Percentiles rank a stretch among this genome's conserved stretches.
phyloP scores from a whole-genome alignment of 306 rosid species.

The Luffa aegyptiaca region DNA sequence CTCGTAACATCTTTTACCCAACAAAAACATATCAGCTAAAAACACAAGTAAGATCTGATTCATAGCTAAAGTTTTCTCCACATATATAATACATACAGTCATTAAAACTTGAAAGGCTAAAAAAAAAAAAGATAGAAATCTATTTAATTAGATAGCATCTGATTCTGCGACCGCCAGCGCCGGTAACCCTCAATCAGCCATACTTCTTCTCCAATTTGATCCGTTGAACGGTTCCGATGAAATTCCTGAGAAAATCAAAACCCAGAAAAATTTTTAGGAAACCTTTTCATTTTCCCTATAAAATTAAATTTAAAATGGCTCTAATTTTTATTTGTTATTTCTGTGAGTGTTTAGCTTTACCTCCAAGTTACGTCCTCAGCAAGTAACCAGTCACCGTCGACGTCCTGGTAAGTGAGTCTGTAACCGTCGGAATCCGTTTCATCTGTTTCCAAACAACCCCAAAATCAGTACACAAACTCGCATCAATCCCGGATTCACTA shows the following conservation, averaged over 20 bases:
- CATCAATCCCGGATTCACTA: background rate
- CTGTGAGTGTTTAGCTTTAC: slow-evolving; percentile 12
- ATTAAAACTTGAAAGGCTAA: background rate
- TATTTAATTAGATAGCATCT: background rate
- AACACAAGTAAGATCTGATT: background rate
- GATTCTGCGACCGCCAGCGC: background rate
- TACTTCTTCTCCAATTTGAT: slow-evolving; percentile 43
- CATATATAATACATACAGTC: background rate
- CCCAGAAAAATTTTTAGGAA: background rate
- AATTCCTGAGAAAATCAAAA: slow-evolving; percentile 30
- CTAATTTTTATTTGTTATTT: background rate
- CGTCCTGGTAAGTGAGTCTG: slow-evolving; percentile 54
- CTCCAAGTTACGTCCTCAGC: slow-evolving; percentile 79
- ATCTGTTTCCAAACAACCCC: slow-evolving; percentile 17
- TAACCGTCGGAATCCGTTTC: slow-evolving; percentile 28
- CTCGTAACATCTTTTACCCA: background rate
- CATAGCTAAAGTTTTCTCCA: background rate
- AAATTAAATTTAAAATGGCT: background rate
- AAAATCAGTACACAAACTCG: slow-evolving; percentile 6
- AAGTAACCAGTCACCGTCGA: slow-evolving; percentile 75
- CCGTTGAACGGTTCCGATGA: slow-evolving; percentile 39
- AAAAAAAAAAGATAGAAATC: background rate
- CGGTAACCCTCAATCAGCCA: background rate
- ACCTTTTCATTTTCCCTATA: background rate
- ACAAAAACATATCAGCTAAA: background rate